phyloP scores from a whole-genome alignment of 352 stramenopile genomes.

The Globisporangium yorkense region DNA sequence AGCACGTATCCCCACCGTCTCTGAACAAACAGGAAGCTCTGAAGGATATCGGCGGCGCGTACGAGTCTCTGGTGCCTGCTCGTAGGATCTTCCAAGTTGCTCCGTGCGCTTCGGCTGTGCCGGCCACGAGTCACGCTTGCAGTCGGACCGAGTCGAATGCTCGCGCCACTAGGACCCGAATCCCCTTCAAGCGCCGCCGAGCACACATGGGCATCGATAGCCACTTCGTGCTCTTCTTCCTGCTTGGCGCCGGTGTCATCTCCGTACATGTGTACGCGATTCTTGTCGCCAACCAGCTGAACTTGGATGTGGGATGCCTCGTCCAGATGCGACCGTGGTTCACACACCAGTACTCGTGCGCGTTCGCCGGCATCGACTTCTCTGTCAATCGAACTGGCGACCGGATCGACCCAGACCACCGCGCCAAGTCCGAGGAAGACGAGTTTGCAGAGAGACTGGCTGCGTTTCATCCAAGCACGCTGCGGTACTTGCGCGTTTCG shows the following conservation, averaged over 20 bases:
- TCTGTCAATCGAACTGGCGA: not conserved
- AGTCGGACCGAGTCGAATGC: not conserved
- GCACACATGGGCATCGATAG: not conserved
- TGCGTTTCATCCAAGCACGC: constrained; percentile 5
- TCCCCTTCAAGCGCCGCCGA: not conserved
- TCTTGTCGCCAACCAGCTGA: not conserved
- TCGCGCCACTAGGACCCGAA: not conserved
- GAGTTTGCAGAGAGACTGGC: constrained; percentile 2
- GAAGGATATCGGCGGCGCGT: not conserved
- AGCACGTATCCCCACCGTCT: not conserved
- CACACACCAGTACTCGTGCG: constrained; percentile 13
- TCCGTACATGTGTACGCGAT: constrained; percentile 3
- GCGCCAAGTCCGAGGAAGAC: not conserved
- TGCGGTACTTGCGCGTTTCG: constrained; percentile 17
- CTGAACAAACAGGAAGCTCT: constrained; percentile 1
- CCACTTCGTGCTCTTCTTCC: constrained; percentile 4
- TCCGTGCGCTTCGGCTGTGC: not conserved
- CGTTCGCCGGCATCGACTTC: constrained; percentile 19
- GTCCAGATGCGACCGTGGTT: constrained; percentile 19
- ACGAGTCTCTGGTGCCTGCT: not conserved
- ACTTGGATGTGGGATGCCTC: constrained; percentile 1
- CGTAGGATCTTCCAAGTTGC: not conserved
- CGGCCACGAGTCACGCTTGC: not conserved
- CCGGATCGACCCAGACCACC: not conserved
- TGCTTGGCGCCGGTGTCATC: constrained; percentile 1